Percentiles rank a stretch among this genome's conserved stretches.
Conservation (phyloP, 78 protist species). For the Speleostelium caveatum region DNA sequence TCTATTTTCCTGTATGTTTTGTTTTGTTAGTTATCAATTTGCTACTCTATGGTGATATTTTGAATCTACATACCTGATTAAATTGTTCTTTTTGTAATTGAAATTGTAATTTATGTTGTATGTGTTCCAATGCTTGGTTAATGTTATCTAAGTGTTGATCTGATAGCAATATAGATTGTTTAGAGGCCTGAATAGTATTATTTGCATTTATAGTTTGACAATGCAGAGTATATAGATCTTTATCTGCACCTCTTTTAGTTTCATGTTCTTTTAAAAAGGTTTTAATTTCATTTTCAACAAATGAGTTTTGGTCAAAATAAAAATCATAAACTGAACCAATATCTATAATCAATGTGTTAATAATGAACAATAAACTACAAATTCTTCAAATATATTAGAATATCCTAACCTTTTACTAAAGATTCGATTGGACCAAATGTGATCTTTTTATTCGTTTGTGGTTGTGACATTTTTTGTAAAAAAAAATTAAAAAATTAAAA, state of each 20-base stretch:
- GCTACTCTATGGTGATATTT: too few species aligned
- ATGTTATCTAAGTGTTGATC: neutral
- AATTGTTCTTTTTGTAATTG: conserved; percentile 11
- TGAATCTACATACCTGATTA: conserved; percentile 15
- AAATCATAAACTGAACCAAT: conserved; percentile 49
- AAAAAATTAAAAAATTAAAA: too few species aligned
- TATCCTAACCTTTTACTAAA: neutral
- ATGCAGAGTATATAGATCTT: neutral
- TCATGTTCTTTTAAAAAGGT: conserved; percentile 11
- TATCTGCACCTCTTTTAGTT: neutral
- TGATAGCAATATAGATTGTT: neutral
- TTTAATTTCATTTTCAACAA: conserved; percentile 50
- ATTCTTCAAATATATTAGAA: too few species aligned
- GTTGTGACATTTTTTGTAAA: too few species aligned
- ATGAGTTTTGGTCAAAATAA: conserved; percentile 55
- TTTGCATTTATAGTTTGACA: conserved; percentile 46
- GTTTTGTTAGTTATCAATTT: neutral
- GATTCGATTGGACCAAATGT: neutral
- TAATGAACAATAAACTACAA: too few species aligned
- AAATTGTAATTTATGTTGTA: neutral
- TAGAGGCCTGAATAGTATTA: conserved; percentile 10
- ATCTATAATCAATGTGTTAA: conserved; percentile 29
- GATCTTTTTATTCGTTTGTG: neutral
- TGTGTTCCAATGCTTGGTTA: neutral
- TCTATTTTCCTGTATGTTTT: conserved; percentile 19